Conservation (phyloP, 2,329 filamentous ascomycete species). For the Xylaria polymorpha region DNA sequence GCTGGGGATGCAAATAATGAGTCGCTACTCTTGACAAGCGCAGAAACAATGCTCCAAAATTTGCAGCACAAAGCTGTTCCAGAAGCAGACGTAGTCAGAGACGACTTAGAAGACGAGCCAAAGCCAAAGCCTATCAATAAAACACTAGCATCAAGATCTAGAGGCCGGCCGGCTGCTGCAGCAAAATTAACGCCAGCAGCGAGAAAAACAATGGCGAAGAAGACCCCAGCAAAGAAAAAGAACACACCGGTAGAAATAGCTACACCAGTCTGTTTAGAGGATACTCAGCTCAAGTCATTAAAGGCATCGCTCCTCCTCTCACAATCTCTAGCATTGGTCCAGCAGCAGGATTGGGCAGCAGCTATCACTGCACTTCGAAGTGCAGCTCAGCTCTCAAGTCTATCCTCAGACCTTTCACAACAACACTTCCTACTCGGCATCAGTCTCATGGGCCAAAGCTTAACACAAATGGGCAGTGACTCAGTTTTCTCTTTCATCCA, state of each 20-base stretch:
- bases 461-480: constrained; percentile 79
- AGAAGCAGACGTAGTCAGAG: constrained; percentile 27
- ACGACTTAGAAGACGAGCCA: constrained; percentile 54
- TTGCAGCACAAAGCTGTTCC: constrained; percentile 45
- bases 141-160: constrained; percentile 42
- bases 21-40: constrained; percentile 58
- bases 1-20: constrained; percentile 59
- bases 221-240: constrained; percentile 45
- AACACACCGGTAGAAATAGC: constrained; percentile 32
- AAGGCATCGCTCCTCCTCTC: constrained; percentile 56
- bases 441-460: constrained; percentile 74
- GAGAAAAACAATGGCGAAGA: constrained; percentile 43
- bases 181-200: constrained; percentile 35
- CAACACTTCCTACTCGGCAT: constrained; percentile 74
- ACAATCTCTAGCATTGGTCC: constrained; percentile 60
- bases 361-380: constrained; percentile 67
- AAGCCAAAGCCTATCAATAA: constrained; percentile 52
- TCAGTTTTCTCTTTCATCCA: constrained; percentile 90
- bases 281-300: constrained; percentile 53
- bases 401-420: constrained; percentile 55
- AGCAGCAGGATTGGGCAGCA: constrained; percentile 66
- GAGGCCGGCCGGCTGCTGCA: constrained; percentile 39
- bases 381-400: constrained; percentile 58
- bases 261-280: constrained; percentile 41
- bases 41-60: constrained; percentile 60